Evolutionary conservation across 2,329 filamentous ascomycete genomes (phyloP).

Genomic region (Clarireedia homoeocarpa): DNA sequence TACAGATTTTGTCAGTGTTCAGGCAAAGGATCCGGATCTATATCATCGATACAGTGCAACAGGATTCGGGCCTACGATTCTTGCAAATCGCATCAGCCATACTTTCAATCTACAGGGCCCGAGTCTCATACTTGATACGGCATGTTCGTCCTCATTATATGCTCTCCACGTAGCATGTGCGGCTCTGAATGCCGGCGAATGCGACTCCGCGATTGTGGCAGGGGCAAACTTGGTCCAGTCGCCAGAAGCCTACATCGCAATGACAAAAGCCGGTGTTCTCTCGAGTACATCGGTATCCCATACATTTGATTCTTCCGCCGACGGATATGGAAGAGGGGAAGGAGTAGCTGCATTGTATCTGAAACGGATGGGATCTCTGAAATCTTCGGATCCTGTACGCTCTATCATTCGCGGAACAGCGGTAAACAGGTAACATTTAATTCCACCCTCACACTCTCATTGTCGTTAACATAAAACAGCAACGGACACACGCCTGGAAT

Average conservation of each 20-base stretch:
- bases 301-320: constrained; percentile 15
- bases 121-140: constrained; percentile 34
- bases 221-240: constrained; percentile 16
- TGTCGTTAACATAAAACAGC: neutral
- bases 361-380: constrained; percentile 34
- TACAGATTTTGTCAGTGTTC: constrained; percentile 1
- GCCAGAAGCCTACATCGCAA: constrained; percentile 1
- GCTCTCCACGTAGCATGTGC: constrained; percentile 36
- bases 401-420: constrained; percentile 35
- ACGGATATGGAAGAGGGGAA: constrained; percentile 39
- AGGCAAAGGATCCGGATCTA: constrained; percentile 9
- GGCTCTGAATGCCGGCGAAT: constrained; percentile 34
- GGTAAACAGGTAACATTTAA: constrained; percentile 35
- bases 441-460: constrained; percentile 34
- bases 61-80: constrained; percentile 2
- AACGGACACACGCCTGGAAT: neutral
- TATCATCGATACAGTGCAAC: constrained; percentile 24
- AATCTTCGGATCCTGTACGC: constrained; percentile 35
- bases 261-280: constrained; percentile 30
- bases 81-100: constrained; percentile 20
- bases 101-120: constrained; percentile 16
- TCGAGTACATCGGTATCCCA: constrained; percentile 5
- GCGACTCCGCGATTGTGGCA: constrained; percentile 23
- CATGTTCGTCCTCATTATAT: constrained; percentile 36
- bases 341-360: constrained; percentile 35